Conservation (phyloP, 768 basidiomycete species). For the Mycena vulgaris region DNA sequence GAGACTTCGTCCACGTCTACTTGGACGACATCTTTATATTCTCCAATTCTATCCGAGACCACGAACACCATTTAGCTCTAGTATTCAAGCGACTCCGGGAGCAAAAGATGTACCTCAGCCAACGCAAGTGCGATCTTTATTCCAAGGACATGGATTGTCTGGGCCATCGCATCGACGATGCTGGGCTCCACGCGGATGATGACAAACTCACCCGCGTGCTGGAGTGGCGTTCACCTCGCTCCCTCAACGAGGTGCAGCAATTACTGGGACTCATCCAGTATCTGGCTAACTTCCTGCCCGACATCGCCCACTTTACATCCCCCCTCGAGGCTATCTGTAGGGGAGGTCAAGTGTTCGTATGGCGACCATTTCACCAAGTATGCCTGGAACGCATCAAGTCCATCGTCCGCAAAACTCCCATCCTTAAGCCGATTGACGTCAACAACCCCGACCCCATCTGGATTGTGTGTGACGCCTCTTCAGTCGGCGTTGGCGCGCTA, state of each 20-base stretch:
- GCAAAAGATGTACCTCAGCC: constrained; percentile 31
- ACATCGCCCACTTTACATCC: constrained; percentile 2
- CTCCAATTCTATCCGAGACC: not conserved
- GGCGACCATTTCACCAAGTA: constrained; percentile 7
- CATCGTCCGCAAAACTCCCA: not conserved
- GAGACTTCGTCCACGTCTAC: not conserved
- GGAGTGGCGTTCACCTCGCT: not conserved
- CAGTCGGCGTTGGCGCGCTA: no score
- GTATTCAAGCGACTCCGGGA: not conserved
- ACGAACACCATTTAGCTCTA: not conserved
- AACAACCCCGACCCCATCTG: not conserved
- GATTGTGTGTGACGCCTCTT: no score
- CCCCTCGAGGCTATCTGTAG: constrained; percentile 7
- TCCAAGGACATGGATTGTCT: not conserved
- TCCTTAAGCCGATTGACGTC: not conserved
- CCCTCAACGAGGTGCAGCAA: constrained; percentile 1
- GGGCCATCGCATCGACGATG: not conserved
- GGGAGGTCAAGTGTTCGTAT: not conserved
- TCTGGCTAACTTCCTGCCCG: constrained; percentile 4
- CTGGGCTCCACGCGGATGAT: not conserved
- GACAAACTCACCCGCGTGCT: not conserved
- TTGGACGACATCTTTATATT: not conserved
- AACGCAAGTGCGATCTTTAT: constrained; percentile 44
- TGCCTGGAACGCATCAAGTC: constrained; percentile 3
- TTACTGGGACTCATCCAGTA: constrained; percentile 6